A percentile compares a stretch with the other conserved stretches of the same genome.
Conservation (phyloP, 2,329 filamentous ascomycete genomes). For the Xylaria sp. region DNA sequence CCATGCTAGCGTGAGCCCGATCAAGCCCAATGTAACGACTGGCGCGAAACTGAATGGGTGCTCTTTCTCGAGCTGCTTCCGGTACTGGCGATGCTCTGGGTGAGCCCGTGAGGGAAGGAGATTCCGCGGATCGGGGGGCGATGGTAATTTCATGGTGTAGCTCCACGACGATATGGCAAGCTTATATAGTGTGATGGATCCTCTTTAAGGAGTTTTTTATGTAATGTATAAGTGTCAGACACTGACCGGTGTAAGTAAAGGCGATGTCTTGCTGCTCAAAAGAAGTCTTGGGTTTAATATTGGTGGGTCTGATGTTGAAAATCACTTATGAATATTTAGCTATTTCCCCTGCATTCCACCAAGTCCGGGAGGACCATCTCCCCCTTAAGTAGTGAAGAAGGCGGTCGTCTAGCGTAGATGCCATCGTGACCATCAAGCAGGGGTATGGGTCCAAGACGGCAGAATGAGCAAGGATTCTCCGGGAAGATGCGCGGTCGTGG, state of each 20-base stretch:
- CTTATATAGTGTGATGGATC: neutral
- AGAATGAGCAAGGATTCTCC: neutral
- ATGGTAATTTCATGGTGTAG: conserved; percentile 29
- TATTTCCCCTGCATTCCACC: neutral
- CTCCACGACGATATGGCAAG: neutral
- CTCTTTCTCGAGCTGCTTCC: conserved; percentile 56
- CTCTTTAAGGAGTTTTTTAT: neutral
- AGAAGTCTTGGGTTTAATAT: neutral
- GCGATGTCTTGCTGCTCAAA: neutral
- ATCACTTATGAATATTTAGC: neutral
- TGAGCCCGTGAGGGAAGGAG: conserved; percentile 54
- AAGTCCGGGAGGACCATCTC: neutral
- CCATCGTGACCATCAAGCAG: conserved; percentile 14
- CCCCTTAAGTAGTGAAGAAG: conserved; percentile 13
- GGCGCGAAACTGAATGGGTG: conserved; percentile 57
- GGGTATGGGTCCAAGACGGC: conserved; percentile 2
- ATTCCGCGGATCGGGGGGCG: conserved; percentile 43
- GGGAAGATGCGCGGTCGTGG: neutral
- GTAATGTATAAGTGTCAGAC: neutral
- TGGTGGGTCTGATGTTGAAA: neutral
- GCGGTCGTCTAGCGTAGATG: neutral
- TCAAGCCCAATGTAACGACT: conserved; percentile 43
- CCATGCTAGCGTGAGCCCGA: conserved; percentile 55
- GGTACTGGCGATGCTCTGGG: conserved; percentile 51
- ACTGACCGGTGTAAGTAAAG: neutral